A percentile compares a stretch with the other conserved stretches of the same genome.
Evolutionary conservation across 2,329 filamentous ascomycete genomes (phyloP).

Genomic region (Penicillium sp.): DNA sequence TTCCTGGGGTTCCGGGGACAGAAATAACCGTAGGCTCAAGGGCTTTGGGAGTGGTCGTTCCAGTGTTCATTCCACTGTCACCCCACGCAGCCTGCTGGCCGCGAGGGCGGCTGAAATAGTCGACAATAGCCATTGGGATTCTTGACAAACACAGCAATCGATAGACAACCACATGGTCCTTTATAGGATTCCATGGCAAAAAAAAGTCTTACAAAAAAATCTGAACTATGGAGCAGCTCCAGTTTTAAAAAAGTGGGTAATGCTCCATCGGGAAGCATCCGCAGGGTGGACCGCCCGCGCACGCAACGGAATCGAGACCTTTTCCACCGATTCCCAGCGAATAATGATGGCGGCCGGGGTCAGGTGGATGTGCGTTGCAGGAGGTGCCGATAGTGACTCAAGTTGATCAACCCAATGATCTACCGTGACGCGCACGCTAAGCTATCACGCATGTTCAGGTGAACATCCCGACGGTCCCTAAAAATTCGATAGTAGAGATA

Average conservation of each 20-base stretch:
- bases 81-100: constrained; percentile 8
- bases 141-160: neutral
- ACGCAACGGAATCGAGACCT: constrained; percentile 10
- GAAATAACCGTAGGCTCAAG: constrained; percentile 19
- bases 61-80: constrained; percentile 3
- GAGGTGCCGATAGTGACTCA: no score
- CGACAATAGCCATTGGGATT: constrained; percentile 16
- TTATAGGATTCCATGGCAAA: constrained; percentile 4
- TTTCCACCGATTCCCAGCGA: neutral
- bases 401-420: no score
- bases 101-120: constrained; percentile 14
- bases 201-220: neutral
- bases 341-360: no score
- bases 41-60: constrained; percentile 9
- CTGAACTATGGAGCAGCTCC: constrained; percentile 8
- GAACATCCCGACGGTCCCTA: no score
- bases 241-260: constrained; percentile 2
- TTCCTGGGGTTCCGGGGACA: constrained; percentile 11
- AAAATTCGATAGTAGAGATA: no score
- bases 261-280: constrained; percentile 4
- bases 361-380: no score
- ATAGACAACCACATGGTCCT: neutral
- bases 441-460: no score
- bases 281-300: constrained; percentile 8
- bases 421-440: no score